These are phyloP conservation scores for Coix lacrymajobi DNA, from an alignment of 176 grass and related monocot genomes.

Conservation along the genomic window DNA sequence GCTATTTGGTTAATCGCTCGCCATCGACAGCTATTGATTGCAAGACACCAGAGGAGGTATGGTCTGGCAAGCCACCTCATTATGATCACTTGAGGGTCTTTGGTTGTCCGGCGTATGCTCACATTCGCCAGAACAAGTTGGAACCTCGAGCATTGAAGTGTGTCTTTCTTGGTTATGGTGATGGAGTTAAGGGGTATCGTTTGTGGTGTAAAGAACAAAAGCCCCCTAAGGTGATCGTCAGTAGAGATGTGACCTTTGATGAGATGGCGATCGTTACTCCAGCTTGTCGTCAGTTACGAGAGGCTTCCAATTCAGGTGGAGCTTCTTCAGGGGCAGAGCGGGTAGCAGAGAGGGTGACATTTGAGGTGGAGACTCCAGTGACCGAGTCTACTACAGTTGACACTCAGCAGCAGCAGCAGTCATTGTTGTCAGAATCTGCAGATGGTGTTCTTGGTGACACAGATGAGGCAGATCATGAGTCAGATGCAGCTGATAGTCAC, in stretches of 20 bases:
- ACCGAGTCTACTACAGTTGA: neutral
- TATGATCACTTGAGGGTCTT: constrained; percentile 9
- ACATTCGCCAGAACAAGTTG: neutral
- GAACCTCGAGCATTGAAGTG: neutral
- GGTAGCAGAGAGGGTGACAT: neutral
- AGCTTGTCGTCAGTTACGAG: neutral
- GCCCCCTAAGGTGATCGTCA: neutral
- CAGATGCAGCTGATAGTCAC: neutral
- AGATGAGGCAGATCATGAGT: neutral
- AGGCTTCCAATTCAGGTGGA: neutral
- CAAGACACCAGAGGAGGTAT: constrained; percentile 13
- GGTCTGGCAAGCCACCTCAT: neutral
- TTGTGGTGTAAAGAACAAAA: neutral
- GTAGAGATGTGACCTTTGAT: neutral
- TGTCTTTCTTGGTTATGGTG: constrained; percentile 10
- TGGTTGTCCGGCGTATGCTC: neutral
- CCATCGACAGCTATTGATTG: neutral
- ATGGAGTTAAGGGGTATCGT: constrained; percentile 8
- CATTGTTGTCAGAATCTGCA: neutral
- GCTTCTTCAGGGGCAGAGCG: no score
- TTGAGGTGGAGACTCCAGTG: neutral
- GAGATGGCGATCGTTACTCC: neutral
- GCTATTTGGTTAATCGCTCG: neutral
- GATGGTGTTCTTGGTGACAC: neutral
- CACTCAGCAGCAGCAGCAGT: neutral